These are phyloP conservation scores for Juglanconis oblonga DNA, from an alignment of 2,329 filamentous ascomycete genomes.

Conservation along the genomic window DNA sequence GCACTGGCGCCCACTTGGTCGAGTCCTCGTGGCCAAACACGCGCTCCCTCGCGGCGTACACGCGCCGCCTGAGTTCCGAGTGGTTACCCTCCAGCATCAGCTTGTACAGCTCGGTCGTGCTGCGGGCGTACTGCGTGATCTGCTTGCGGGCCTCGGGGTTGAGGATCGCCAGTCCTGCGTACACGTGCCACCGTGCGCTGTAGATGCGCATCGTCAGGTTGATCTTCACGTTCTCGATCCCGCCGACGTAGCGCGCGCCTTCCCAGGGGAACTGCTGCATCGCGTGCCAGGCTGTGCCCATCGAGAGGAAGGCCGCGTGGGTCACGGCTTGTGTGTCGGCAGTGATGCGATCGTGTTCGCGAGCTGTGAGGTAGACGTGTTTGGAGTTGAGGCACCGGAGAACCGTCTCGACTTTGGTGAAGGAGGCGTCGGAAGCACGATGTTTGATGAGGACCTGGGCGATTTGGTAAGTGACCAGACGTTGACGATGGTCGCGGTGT, in stretches of 20 bases:
- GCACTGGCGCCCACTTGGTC: slow-evolving; percentile 57
- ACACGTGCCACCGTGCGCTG: slow-evolving; percentile 98
- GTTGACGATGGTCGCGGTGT: neutral
- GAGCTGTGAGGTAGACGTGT: slow-evolving; percentile 81
- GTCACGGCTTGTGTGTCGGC: slow-evolving; percentile 98
- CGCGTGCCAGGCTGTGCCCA: slow-evolving; percentile 97
- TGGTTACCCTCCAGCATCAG: slow-evolving; percentile 87
- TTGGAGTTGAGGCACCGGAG: slow-evolving; percentile 82
- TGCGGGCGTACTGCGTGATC: slow-evolving; percentile 89
- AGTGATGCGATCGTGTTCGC: slow-evolving; percentile 92
- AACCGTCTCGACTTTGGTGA: slow-evolving; percentile 75
- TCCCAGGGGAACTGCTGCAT: slow-evolving; percentile 98
- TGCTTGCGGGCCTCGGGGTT: slow-evolving; percentile 91
- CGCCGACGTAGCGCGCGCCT: slow-evolving; percentile 88
- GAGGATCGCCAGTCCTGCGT: slow-evolving; percentile 92
- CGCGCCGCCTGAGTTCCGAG: slow-evolving; percentile 68
- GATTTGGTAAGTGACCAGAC: neutral
- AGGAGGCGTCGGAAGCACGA: slow-evolving; percentile 73
- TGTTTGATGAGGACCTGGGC: slow-evolving; percentile 81
- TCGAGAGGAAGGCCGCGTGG: slow-evolving; percentile 92
- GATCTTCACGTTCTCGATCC: slow-evolving; percentile 99
- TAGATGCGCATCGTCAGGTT: slow-evolving; percentile 98
- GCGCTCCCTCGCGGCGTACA: slow-evolving; percentile 62
- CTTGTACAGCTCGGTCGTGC: slow-evolving; percentile 92
- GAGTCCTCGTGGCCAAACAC: slow-evolving; percentile 74